Base-by-base conservation (phyloP, 805 yeast genomes). In the Metschnikowia vanudenii region DNA sequence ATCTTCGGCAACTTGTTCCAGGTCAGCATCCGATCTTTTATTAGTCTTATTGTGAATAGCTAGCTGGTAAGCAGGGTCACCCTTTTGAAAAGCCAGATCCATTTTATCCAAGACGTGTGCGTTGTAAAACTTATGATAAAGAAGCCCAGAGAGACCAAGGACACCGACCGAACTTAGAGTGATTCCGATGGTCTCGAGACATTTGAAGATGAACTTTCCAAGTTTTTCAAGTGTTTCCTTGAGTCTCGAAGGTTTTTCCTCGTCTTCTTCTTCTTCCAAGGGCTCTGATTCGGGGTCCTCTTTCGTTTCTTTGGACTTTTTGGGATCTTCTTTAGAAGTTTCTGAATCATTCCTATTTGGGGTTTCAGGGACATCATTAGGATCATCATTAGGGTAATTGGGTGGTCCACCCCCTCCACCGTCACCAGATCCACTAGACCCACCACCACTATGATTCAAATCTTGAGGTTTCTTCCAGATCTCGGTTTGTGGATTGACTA, bases 81-180 rank as follows among this genome's bases (percentile, higher is more conserved):
- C 89, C 24, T 68, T 73, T 10, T 82, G 82, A 51, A 87, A 86
- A 0, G 94, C 88, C 11, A 55, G 54, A 42, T 78, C 77, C 71
- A 87, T 85, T 60, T 86, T 85, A 41, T 70, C 69, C 18, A 84
- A 60, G 0, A 86, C 89, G 54, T 80, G 85, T 3, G 52, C 40
- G 37, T 76, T 71, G 62, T 87, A 87, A 39, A 78, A 67, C 38
- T 73, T 71, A 59, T 87, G 96, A 60, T 87, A 87, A 12, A 78
- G 56, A n/a, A 80, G 59, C 2, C 96, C 96, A 2, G 92, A 85
- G 2, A 80, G 65, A 0, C 87, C 92, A 14, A 88, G 71, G 31
- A 87, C 79, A 2, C 80, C 73, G 30, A 87, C 63, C 2, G 91
- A 82, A 13, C 88, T 80, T 38, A 85, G 68, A 14, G 91, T 85